These are phyloP conservation scores for Ganoderma sinense DNA, from an alignment of 1,284 basidiomycete species.

Conservation along the genomic window DNA sequence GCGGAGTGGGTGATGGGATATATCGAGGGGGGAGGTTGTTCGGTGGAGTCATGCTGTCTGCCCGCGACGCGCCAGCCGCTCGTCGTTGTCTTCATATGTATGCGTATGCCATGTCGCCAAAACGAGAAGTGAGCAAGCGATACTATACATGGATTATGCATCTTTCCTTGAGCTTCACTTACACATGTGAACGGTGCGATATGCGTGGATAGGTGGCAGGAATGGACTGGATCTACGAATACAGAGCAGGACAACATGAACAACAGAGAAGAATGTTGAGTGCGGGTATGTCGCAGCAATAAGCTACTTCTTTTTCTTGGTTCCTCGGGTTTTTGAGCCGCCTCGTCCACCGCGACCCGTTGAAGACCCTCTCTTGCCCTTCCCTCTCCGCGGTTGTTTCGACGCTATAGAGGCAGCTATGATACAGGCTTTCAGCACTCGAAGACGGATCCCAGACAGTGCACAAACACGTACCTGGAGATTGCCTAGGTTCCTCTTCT, in stretches of 20 bases:
- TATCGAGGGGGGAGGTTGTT: slow-evolving; percentile 17
- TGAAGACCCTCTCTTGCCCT: slow-evolving; percentile 29
- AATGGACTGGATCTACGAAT: slow-evolving; percentile 6
- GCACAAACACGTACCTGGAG: slow-evolving; percentile 54
- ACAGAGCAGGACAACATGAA: slow-evolving; percentile 22
- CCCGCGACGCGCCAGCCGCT: slow-evolving; percentile 26
- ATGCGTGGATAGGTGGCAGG: not conserved
- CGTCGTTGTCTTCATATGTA: slow-evolving; percentile 40
- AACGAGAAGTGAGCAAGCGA: slow-evolving; percentile 30
- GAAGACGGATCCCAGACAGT: not conserved
- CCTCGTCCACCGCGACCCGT: slow-evolving; percentile 33
- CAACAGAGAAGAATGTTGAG: slow-evolving; percentile 5
- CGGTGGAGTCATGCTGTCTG: slow-evolving; percentile 29
- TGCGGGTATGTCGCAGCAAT: too few species aligned
- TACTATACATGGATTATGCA: slow-evolving; percentile 34
- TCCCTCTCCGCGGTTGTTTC: slow-evolving; percentile 27
- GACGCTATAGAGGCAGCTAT: slow-evolving; percentile 32
- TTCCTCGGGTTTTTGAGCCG: slow-evolving; percentile 32
- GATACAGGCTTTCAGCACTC: not conserved
- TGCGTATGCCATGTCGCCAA: slow-evolving; percentile 42
- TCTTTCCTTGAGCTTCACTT: slow-evolving; percentile 17
- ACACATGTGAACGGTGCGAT: not conserved
- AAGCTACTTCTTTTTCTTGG: slow-evolving; percentile 36
- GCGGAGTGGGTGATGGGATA: slow-evolving; percentile 12
- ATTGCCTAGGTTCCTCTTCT: slow-evolving; percentile 58